Conservation (phyloP, 331 rosid genomes). For the Quercus tomentella region DNA sequence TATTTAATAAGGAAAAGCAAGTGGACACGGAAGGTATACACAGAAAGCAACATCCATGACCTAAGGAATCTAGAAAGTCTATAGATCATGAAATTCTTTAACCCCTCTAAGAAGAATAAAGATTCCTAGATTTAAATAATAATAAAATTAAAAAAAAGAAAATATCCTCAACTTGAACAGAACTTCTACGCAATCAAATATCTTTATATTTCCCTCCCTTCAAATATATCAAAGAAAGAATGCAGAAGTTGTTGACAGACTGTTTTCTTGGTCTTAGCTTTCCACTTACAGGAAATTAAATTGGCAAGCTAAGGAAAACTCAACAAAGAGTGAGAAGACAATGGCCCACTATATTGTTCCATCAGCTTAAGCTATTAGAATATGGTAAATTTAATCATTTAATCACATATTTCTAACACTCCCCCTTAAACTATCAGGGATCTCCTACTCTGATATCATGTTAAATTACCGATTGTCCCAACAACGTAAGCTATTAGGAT, state of each 20-base stretch:
- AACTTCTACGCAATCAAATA: background rate
- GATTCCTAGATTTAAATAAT: background rate
- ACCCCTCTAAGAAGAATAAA: background rate
- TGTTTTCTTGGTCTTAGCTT: background rate
- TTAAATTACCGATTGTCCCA: too few relatives aligned
- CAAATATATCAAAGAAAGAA: background rate
- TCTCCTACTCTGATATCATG: fast-evolving
- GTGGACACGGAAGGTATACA: background rate
- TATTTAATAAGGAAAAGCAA: background rate
- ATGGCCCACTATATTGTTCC: too few relatives aligned
- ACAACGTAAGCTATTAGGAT: too few relatives aligned
- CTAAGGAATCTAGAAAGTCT: background rate
- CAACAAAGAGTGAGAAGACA: background rate
- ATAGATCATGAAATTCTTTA: background rate
- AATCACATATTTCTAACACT: too few relatives aligned
- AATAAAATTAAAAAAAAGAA: background rate
- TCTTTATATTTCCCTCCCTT: background rate
- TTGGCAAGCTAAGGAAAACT: background rate
- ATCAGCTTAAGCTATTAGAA: too few relatives aligned
- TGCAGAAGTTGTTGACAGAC: background rate
- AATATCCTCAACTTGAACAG: background rate
- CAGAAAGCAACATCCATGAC: background rate
- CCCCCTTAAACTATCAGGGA: too few relatives aligned
- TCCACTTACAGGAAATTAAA: background rate
- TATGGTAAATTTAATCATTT: too few relatives aligned